These are phyloP conservation scores for Sporothrix phasma DNA, from an alignment of 2,329 filamentous ascomycete genomes.

Conservation along the genomic window DNA sequence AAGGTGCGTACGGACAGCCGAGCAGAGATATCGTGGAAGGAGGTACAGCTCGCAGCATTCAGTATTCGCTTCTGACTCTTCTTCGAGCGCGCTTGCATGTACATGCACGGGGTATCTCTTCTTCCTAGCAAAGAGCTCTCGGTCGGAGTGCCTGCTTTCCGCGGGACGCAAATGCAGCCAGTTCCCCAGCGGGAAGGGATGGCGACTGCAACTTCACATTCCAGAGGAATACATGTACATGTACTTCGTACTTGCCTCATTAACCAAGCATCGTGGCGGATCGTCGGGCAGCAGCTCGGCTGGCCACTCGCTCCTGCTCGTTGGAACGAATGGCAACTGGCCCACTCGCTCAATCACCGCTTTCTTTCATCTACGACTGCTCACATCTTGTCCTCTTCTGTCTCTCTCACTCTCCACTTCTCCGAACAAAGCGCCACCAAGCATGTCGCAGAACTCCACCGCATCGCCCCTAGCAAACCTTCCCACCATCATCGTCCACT, in stretches of 20 bases:
- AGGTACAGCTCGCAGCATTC: constrained; percentile 7
- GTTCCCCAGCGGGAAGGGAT: not conserved
- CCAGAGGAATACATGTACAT: too few relatives aligned
- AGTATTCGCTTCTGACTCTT: too few relatives aligned
- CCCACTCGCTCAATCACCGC: too few relatives aligned
- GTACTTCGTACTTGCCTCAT: not conserved
- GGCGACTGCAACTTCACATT: not conserved
- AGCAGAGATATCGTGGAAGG: constrained; percentile 4
- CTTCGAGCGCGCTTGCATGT: constrained; percentile 3
- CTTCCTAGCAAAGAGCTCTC: not conserved
- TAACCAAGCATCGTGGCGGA: not conserved
- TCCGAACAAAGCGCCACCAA: not conserved
- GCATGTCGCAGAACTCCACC: not conserved
- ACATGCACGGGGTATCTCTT: not conserved
- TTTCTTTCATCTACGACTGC: not conserved
- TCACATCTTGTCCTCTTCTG: not conserved
- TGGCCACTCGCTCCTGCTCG: not conserved
- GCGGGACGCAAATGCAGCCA: not conserved
- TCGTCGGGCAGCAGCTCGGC: constrained; percentile 1
- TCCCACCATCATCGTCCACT: not conserved
- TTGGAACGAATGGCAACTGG: not conserved
- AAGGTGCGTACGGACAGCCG: not conserved
- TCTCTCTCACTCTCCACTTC: not conserved
- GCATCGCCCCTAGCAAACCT: not conserved
- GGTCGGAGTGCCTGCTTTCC: constrained; percentile 1